phyloP scores from a whole-genome alignment of 305 asterid genomes.

The Stenogyne calaminthoides region DNA sequence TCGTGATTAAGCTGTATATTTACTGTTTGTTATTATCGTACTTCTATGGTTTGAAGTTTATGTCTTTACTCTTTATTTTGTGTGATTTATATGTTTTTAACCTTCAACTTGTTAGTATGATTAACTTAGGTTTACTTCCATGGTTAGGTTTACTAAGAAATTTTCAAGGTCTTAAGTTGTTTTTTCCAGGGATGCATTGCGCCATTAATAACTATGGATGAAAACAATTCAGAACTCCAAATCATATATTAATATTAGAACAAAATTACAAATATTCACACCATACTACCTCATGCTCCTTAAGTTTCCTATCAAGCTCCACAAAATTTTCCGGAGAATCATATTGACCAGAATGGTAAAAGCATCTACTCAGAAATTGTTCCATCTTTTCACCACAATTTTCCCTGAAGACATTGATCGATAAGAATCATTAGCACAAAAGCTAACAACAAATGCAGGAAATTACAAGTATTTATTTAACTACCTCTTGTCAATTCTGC shows the following conservation, averaged over 20 bases:
- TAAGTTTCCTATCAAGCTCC: slow-evolving; percentile 74
- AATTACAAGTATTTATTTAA: neutral
- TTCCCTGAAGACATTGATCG: slow-evolving; percentile 52
- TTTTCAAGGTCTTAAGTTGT: no score
- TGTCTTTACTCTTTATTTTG: no score
- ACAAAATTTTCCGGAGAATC: slow-evolving; percentile 69
- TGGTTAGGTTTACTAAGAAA: no score
- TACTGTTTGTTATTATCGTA: no score
- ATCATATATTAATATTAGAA: slow-evolving; percentile 15
- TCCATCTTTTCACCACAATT: slow-evolving; percentile 95
- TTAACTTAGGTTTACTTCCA: no score
- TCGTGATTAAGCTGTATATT: no score
- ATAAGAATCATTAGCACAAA: slow-evolving; percentile 1
- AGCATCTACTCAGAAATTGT: slow-evolving; percentile 79
- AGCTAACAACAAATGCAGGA: neutral
- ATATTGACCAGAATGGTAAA: slow-evolving; percentile 89
- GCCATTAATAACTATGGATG: no score
- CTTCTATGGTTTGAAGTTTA: no score
- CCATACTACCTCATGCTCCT: slow-evolving; percentile 79
- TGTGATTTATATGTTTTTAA: no score
- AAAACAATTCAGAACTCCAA: neutral
- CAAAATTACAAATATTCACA: neutral
- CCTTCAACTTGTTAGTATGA: no score
- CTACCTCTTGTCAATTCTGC: slow-evolving; percentile 93
- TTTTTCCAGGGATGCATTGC: no score